Base-by-base conservation (phyloP, 2,329 filamentous ascomycete species). In the Alternaria sp. region DNA sequence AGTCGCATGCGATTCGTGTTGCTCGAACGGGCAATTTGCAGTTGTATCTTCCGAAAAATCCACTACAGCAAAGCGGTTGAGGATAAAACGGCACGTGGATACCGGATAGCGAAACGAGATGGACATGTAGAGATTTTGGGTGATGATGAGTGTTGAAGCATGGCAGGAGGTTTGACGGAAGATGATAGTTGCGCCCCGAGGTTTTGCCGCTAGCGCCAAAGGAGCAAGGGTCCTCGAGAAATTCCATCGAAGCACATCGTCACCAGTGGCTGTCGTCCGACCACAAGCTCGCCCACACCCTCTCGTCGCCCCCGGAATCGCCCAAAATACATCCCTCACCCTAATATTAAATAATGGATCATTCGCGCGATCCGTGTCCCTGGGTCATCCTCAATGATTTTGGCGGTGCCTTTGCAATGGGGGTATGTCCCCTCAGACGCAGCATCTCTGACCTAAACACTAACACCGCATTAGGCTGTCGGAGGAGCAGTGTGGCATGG, bases 331-430 rank as follows among this genome's bases (percentile, higher is more conserved):
- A 9, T 41, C 29, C 14, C 24, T 21, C 45, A 31, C 14, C 34
- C 21, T 21, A 11, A 17, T 57, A 56, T 51, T 59, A 46, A 60
- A 75, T 40, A 54, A 95, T 97, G 90, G 94, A 99, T 88, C 95
- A 98, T 85, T 90, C 91, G 65, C 87, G 95, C 82, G 95, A 98
- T 81, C 95, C 95, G 63, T 98, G 95, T 81, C 95, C 95, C 56
- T 98, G 90, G 89, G 93, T 98, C 75, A 91, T 95, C 67, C 86
- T 98, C 69, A 97, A 93, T 81, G 95, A 99, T 82, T 98, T 98
- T 78, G 95, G 95, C 64, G 95, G 95, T 81, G 95, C 94, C 57
- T 97, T 98, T 75, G 89, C 87, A 77, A 98, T 97, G 94, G 94
- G 94, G 72, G 92, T 95, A 90, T 67, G 91, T 83, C 26, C 63